A percentile compares a stretch with the other conserved stretches of the same genome.
Evolutionary conservation across 2,329 filamentous ascomycete species (phyloP).

Genomic region (Colletotrichum agaves): DNA sequence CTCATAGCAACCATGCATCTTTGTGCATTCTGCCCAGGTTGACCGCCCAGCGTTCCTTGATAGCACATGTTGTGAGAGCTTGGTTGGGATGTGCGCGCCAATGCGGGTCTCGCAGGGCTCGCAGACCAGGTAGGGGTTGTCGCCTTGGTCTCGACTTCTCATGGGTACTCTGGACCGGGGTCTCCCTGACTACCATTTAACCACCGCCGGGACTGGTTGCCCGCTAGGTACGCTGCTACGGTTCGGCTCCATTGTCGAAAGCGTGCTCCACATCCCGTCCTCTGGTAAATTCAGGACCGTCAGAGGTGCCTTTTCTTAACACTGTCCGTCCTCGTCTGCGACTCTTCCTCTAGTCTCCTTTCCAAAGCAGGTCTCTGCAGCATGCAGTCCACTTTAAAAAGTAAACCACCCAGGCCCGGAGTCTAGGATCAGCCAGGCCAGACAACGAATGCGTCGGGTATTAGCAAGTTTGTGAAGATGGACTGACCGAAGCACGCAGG

Average conservation of each 20-base stretch:
- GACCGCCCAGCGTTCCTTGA: neutral
- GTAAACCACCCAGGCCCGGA: neutral
- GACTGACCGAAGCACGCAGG: neutral
- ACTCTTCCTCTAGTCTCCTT: conserved; percentile 1
- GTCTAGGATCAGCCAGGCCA: neutral
- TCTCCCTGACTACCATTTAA: conserved; percentile 32
- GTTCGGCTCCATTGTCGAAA: conserved; percentile 26
- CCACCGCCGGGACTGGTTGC: conserved; percentile 27
- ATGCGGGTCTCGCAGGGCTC: conserved; percentile 27
- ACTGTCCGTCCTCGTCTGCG: conserved; percentile 19
- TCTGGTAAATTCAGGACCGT: conserved; percentile 32
- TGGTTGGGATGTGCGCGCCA: conserved; percentile 25
- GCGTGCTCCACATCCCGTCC: conserved; percentile 27
- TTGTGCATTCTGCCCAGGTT: neutral
- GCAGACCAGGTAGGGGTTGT: conserved; percentile 15
- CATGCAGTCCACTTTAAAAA: neutral
- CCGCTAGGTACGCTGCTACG: too few relatives aligned
- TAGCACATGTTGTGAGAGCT: neutral
- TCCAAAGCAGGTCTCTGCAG: neutral
- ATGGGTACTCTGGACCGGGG: conserved; percentile 19
- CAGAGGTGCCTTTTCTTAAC: neutral
- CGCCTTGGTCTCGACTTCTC: conserved; percentile 37
- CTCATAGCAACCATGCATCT: conserved; percentile 30
- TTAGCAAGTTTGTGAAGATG: too few relatives aligned
- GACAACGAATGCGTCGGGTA: neutral